These are phyloP conservation scores for Debaryomyces fabryi DNA, from an alignment of 1,139 yeast genomes.

Conservation along the genomic window DNA sequence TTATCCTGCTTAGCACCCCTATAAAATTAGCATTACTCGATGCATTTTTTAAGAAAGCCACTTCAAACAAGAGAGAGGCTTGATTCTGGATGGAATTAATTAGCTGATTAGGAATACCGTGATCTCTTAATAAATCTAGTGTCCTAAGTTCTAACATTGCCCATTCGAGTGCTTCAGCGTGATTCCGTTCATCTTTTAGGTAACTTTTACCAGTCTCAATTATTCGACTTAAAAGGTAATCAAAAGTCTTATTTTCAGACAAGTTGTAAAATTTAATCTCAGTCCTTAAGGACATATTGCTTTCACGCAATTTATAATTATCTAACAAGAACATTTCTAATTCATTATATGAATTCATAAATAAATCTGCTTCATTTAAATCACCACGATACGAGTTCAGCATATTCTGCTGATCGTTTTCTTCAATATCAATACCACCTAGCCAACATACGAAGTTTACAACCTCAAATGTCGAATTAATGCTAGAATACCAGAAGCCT, in stretches of 20 bases:
- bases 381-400: conserved; percentile 7
- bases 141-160: conserved; percentile 13
- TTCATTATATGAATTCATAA: conserved; percentile 7
- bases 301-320: background rate
- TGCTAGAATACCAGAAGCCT: background rate
- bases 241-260: conserved; percentile 7
- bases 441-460: conserved; percentile 45
- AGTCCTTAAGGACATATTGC: background rate
- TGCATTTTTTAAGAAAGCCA: conserved; percentile 6
- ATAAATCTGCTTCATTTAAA: conserved; percentile 10
- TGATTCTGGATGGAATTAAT: conserved; percentile 16
- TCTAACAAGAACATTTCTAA: conserved; percentile 6
- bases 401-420: background rate
- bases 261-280: conserved; percentile 1
- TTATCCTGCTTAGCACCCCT: background rate
- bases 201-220: conserved; percentile 4
- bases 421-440: conserved; percentile 22
- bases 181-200: background rate
- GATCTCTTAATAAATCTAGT: conserved; percentile 7
- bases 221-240: conserved; percentile 7
- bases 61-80: conserved; percentile 10
- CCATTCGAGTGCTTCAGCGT: conserved; percentile 15
- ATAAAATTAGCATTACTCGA: conserved; percentile 1
- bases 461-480: background rate
- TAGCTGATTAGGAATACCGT: conserved; percentile 10